phyloP scores from a whole-genome alignment of 768 basidiomycete species.

The Suillus spraguei region DNA sequence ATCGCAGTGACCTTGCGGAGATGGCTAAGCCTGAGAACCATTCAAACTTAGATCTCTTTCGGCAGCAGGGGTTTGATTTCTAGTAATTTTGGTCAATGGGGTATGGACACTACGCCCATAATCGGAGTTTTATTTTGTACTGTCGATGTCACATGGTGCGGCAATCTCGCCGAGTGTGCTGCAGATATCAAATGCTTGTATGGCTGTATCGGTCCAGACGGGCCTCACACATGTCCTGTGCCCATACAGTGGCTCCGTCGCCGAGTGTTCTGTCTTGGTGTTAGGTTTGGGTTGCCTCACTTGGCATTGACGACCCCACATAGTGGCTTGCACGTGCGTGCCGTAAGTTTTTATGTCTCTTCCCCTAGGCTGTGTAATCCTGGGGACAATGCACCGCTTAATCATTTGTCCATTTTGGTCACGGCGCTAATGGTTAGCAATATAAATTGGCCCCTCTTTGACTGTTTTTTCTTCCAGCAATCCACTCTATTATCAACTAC shows the following conservation, averaged over 20 bases:
- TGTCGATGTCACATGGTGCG: not conserved
- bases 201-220: not conserved
- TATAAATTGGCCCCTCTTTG: constrained; percentile 4
- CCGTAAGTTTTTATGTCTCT: not conserved
- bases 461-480: not conserved
- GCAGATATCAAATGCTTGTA: not conserved
- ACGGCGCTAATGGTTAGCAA: not conserved
- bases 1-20: constrained; percentile 82
- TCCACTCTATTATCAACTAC: not conserved
- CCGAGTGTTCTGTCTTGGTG: not conserved
- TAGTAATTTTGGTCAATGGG: constrained; percentile 35
- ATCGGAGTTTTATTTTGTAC: not conserved
- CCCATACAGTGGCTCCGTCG: not conserved
- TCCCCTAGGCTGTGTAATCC: not conserved
- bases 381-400: not conserved
- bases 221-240: not conserved
- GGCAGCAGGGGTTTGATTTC: constrained; percentile 89
- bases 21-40: constrained; percentile 64
- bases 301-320: not conserved
- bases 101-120: not conserved
- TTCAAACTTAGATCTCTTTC: constrained; percentile 70
- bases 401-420: not conserved
- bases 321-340: not conserved
- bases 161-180: not conserved
- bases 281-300: not conserved